Evolutionary conservation across 2,329 filamentous ascomycete genomes (phyloP).

Genomic region (Aspergillus persii): DNA sequence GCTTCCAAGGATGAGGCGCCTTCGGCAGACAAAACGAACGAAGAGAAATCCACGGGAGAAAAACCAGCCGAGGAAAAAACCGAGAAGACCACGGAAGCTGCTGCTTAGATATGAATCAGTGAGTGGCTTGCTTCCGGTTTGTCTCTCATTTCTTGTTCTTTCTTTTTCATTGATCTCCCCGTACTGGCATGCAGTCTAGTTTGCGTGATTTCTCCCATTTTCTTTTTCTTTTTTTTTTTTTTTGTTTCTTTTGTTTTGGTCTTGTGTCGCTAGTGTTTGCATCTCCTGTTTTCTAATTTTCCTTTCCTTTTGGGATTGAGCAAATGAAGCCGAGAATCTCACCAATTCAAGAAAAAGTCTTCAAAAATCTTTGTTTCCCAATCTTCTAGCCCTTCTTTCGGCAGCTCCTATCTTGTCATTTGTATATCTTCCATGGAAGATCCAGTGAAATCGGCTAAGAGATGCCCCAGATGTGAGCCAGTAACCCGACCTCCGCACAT

Average conservation of each 20-base stretch:
- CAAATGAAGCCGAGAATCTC: neutral
- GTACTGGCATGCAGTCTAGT: constrained; percentile 4
- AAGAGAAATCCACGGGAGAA: constrained; percentile 29
- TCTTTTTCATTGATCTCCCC: constrained; percentile 8
- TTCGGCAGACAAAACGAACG: constrained; percentile 26
- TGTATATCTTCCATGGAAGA: neutral
- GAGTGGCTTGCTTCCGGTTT: constrained; percentile 15
- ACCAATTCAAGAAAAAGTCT: neutral
- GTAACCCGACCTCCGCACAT: no score
- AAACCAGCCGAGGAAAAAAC: constrained; percentile 20
- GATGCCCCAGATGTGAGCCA: neutral
- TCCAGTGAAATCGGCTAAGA: neutral
- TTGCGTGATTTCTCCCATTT: neutral
- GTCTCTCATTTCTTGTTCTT: constrained; percentile 12
- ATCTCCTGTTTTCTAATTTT: neutral
- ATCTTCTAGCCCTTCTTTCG: neutral
- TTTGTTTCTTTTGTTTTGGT: constrained; percentile 1
- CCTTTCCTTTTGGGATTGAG: constrained; percentile 1
- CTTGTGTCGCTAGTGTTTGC: constrained; percentile 3
- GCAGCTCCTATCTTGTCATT: neutral
- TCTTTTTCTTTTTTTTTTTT: constrained; percentile 4
- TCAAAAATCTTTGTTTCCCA: neutral
- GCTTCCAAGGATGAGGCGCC: constrained; percentile 20
- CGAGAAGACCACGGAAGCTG: constrained; percentile 24
- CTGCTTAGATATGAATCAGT: constrained; percentile 21